phyloP scores from a whole-genome alignment of 345 rosid genomes.

The Salix dunnii region DNA sequence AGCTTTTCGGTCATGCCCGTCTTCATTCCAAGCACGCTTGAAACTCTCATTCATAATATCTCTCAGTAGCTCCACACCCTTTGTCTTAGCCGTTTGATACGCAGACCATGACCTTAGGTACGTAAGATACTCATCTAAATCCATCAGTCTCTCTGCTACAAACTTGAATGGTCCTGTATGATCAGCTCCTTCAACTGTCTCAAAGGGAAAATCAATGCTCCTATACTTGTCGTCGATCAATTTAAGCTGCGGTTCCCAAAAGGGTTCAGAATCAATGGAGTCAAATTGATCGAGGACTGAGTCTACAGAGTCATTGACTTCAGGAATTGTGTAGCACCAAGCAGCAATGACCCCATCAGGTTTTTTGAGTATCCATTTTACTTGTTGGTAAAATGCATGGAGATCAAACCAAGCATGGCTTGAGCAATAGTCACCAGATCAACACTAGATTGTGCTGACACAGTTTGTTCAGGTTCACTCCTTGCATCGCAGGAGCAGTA shows the following conservation, averaged over 20 bases:
- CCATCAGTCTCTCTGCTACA: constrained; percentile 53
- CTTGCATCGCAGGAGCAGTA: constrained; percentile 51
- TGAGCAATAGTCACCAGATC: constrained; percentile 74
- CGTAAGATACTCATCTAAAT: constrained; percentile 45
- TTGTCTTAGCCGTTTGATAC: constrained; percentile 64
- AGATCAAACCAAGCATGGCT: constrained; percentile 77
- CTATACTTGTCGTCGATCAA: constrained; percentile 57
- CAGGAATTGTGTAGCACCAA: constrained; percentile 80
- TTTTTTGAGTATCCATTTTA: constrained; percentile 60
- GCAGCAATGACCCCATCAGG: constrained; percentile 75
- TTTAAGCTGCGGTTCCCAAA: constrained; percentile 57
- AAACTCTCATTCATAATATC: constrained; percentile 38
- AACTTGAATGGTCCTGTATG: constrained; percentile 57
- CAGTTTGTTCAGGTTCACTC: constrained; percentile 36
- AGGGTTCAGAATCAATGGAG: constrained; percentile 31
- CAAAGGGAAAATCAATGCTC: constrained; percentile 65
- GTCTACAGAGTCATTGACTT: constrained; percentile 50
- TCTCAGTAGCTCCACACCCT: constrained; percentile 56
- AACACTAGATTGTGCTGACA: constrained; percentile 44
- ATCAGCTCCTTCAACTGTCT: constrained; percentile 46
- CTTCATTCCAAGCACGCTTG: constrained; percentile 52
- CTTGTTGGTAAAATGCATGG: constrained; percentile 52
- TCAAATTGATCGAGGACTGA: constrained; percentile 48
- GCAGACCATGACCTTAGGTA: constrained; percentile 67
- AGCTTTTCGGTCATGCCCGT: constrained; percentile 32